Conservation (phyloP, 2,329 filamentous ascomycete genomes). For the Rhytidhysteron rufulum region DNA sequence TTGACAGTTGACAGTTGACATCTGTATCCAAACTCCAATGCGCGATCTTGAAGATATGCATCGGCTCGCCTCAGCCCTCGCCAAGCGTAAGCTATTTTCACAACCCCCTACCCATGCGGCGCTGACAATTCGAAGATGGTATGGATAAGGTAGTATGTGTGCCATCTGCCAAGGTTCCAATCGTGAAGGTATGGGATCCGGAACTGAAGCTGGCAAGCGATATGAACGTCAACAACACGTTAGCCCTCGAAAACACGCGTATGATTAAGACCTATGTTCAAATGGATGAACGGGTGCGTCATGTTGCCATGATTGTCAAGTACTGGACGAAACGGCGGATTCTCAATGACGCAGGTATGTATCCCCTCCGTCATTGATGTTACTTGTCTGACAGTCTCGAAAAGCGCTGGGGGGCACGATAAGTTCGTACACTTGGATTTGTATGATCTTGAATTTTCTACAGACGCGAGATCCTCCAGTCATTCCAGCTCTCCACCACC, state of each 20-base stretch:
- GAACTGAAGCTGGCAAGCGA: slow-evolving; percentile 86
- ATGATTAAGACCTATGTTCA: slow-evolving; percentile 98
- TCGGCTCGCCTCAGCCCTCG: slow-evolving; percentile 79
- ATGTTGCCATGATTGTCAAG: slow-evolving; percentile 94
- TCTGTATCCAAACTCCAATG: slow-evolving; percentile 92
- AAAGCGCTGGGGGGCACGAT: slow-evolving; percentile 86
- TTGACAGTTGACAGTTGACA: slow-evolving; percentile 67
- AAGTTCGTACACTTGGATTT: slow-evolving; percentile 99
- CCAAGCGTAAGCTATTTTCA: slow-evolving; percentile 63
- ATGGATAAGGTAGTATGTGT: slow-evolving; percentile 98
- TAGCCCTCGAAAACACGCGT: slow-evolving; percentile 91
- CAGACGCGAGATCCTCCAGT: slow-evolving; percentile 83
- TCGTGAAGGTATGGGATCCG: slow-evolving; percentile 98
- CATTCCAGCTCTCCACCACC: slow-evolving; percentile 78
- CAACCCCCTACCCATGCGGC: not conserved
- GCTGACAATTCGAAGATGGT: slow-evolving; percentile 62
- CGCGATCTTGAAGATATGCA: slow-evolving; percentile 87
- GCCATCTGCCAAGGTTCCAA: slow-evolving; percentile 90
- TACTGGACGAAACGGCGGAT: slow-evolving; percentile 92
- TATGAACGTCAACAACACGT: slow-evolving; percentile 97
- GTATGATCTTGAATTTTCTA: slow-evolving; percentile 93
- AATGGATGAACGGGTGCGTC: slow-evolving; percentile 84
- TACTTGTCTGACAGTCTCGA: slow-evolving; percentile 8
- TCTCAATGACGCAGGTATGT: slow-evolving; percentile 91
- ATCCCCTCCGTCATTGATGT: not conserved